Percentiles rank a stretch among this genome's conserved stretches.
Conservation (phyloP, 495 filamentous ascomycete species). For the Platismatia glauca region DNA sequence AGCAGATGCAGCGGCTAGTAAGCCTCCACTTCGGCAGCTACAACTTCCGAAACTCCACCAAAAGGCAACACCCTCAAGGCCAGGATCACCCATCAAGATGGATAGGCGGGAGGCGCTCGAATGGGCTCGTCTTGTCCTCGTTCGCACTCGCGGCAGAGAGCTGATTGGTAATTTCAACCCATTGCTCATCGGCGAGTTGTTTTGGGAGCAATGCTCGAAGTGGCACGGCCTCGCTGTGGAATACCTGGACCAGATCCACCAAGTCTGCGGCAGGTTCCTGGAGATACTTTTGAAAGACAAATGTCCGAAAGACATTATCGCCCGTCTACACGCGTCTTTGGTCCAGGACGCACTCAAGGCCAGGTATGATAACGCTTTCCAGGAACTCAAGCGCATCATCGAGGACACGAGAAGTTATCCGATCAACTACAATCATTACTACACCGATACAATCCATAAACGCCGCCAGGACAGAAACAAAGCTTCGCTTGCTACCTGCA, state of each 20-base stretch:
- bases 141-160: conserved; percentile 33
- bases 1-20: background rate
- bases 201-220: conserved; percentile 35
- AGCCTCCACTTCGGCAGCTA: too few relatives aligned
- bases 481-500: conserved; percentile 5
- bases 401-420: conserved; percentile 38
- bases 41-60: too few relatives aligned
- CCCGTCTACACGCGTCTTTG: conserved; percentile 22
- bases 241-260: conserved; percentile 24
- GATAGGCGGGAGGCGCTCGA: conserved; percentile 15
- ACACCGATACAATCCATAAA: conserved; percentile 29
- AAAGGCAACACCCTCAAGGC: too few relatives aligned
- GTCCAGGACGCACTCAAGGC: conserved; percentile 29
- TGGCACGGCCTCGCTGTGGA: conserved; percentile 30
- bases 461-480: conserved; percentile 23
- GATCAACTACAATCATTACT: conserved; percentile 35
- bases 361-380: conserved; percentile 18
- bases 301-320: conserved; percentile 24
- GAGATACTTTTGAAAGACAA: conserved; percentile 28
- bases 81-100: conserved; percentile 7
- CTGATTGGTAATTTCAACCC: conserved; percentile 40
- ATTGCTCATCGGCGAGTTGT: conserved; percentile 35
- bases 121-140: conserved; percentile 22
- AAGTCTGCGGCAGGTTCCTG: conserved; percentile 26
- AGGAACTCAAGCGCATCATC: conserved; percentile 38